These are phyloP conservation scores for Aspergillus asperescens DNA, from an alignment of 495 filamentous ascomycete genomes.

Conservation along the genomic window DNA sequence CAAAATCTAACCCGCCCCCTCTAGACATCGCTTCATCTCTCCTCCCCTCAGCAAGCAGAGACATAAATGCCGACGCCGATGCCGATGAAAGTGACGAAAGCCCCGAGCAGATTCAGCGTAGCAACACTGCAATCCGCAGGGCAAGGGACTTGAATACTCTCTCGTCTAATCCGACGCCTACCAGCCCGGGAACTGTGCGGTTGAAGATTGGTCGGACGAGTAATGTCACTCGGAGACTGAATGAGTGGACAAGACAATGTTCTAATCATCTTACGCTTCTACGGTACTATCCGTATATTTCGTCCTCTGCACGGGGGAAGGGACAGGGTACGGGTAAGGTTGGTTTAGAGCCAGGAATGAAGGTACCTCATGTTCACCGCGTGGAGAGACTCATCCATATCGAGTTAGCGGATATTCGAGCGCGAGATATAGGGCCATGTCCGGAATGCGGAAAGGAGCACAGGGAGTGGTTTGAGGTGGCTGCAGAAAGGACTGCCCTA, in stretches of 20 bases:
- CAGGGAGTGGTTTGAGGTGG: constrained; percentile 93
- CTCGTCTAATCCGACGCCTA: constrained; percentile 26
- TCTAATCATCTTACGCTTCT: constrained; percentile 79
- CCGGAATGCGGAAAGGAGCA: constrained; percentile 79
- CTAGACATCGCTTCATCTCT: constrained; percentile 55
- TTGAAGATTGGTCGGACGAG: constrained; percentile 89
- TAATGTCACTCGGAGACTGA: constrained; percentile 86
- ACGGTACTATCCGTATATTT: constrained; percentile 83
- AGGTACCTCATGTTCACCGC: constrained; percentile 80
- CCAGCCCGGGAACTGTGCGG: constrained; percentile 52
- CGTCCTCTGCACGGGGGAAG: constrained; percentile 40
- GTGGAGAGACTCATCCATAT: constrained; percentile 90
- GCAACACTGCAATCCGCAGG: constrained; percentile 58
- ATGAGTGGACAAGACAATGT: constrained; percentile 91
- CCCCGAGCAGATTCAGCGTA: constrained; percentile 46
- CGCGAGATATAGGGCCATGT: constrained; percentile 67
- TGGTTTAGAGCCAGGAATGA: constrained; percentile 43
- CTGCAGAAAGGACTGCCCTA: constrained; percentile 65
- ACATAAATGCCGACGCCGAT: neutral
- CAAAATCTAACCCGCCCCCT: constrained; percentile 43
- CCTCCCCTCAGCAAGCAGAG: constrained; percentile 34
- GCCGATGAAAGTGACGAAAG: constrained; percentile 7
- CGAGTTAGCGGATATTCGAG: constrained; percentile 66
- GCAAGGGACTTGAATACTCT: constrained; percentile 48
- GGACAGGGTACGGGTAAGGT: neutral